Evolutionary conservation across 164 flowering plant genomes (phyloP), one percentile per base, ranked within the genome.

Genomic region (Sedum album): DNA sequence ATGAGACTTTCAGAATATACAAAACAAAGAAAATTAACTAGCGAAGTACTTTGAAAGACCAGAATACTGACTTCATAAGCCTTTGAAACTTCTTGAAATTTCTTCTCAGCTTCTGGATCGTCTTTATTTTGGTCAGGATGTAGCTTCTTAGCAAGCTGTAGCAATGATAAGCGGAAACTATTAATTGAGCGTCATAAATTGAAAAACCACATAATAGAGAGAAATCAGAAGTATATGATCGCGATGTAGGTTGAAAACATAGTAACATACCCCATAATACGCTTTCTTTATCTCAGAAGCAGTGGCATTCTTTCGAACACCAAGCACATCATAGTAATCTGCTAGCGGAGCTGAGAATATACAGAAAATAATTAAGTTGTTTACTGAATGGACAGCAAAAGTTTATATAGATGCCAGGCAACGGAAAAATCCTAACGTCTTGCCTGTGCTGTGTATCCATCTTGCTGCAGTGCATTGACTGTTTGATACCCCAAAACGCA

Each of bases 51-150:
- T 35, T 21, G 26, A 8, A 2, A 35, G 20, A 15, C 5, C 36
- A 38, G 48, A 41, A 1, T 14, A 91, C 99, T 57, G 28, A 65
- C 67, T 41, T 65, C 67, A 65, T 65, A 65, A 20, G 67, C 67
- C 42, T 38, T 65, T 65, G 42, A 41, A 33, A 65, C 67, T 33
- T 36, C 42, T 65, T 65, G 67, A 30, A 65, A 65, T 26, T 65
- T 65, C 46, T 65, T 65, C 26, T 65, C 67, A 20, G 67, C 48
- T 48, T 65, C 67, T 21, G 67, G 67, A 65, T 65, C 67, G 7
- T 65, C 67, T 65, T 65, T 65, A 73, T 94, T 94, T 72, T 82
- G 82, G 80, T 65, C 67, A 6, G 67, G 67, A 41, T 65, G 67
- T 41, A 65, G 67, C 48, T 65, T 65, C 46, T 65, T 65, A 36